phyloP scores from a whole-genome alignment of 1,139 yeast genomes.

The Geotrichum klebahnii region DNA sequence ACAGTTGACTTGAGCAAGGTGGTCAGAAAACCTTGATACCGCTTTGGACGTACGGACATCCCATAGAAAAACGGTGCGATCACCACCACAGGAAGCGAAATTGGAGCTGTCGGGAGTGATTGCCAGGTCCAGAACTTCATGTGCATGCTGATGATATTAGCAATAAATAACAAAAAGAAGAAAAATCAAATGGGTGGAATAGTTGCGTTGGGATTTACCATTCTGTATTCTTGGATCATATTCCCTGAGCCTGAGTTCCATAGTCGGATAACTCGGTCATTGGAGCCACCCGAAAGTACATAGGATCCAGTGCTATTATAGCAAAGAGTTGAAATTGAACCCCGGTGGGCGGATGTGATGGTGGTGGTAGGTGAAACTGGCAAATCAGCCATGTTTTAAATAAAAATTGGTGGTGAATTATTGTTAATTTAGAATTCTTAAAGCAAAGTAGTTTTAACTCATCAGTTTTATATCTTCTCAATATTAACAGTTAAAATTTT shows the following conservation, averaged over 20 bases:
- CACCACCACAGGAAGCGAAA: constrained; percentile 42
- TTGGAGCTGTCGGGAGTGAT: constrained; percentile 34
- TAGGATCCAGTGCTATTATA: constrained; percentile 36
- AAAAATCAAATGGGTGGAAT: background rate
- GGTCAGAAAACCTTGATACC: constrained; percentile 35
- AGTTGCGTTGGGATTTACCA: too few species aligned
- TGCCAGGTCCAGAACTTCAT: constrained; percentile 37
- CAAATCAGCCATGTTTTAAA: background rate
- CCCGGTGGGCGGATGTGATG: constrained; percentile 25
- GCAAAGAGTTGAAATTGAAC: constrained; percentile 34
- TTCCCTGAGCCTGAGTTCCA: constrained; percentile 35
- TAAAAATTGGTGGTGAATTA: too few species aligned
- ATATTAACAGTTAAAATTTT: background rate
- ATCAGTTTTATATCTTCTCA: background rate
- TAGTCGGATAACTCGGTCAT: constrained; percentile 34
- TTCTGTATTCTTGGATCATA: constrained; percentile 29
- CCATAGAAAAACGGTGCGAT: constrained; percentile 38
- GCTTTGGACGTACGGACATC: constrained; percentile 35
- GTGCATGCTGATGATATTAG: constrained; percentile 29
- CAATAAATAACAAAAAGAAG: background rate
- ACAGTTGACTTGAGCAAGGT: constrained; percentile 35
- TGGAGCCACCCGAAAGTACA: constrained; percentile 37
- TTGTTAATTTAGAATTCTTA: background rate
- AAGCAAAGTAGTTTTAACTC: background rate
- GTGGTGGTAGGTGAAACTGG: background rate